phyloP scores from a whole-genome alignment of 169 alveolate species.

The Plasmodium gallinaceum region DNA sequence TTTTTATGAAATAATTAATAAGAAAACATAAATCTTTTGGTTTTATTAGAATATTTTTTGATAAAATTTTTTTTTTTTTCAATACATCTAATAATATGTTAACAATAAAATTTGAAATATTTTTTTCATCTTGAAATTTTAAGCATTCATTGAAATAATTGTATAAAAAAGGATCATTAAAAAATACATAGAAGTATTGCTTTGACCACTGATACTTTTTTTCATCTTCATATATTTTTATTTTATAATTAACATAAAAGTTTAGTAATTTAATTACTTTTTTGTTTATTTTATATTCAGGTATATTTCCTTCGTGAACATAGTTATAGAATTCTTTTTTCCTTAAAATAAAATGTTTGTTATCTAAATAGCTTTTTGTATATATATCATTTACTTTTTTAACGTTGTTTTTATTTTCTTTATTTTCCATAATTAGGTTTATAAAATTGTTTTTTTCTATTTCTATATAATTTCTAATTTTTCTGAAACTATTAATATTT shows the following conservation, averaged over 20 bases:
- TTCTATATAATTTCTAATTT: constrained; percentile 73
- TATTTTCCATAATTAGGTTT: constrained; percentile 14
- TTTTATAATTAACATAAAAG: constrained; percentile 75
- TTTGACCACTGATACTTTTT: constrained; percentile 67
- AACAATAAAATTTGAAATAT: constrained; percentile 71
- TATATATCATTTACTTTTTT: constrained; percentile 3
- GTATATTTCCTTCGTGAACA: constrained; percentile 69
- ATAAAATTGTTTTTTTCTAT: constrained; percentile 46
- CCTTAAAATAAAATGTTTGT: constrained; percentile 45
- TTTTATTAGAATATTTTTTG: constrained; percentile 61
- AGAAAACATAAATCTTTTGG: constrained; percentile 62
- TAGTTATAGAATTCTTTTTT: constrained; percentile 64
- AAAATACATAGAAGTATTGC: constrained; percentile 67
- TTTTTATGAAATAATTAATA: constrained; percentile 35
- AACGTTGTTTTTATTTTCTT: not conserved
- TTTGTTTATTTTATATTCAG: constrained; percentile 41
- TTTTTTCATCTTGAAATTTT: constrained; percentile 55
- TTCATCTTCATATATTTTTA: constrained; percentile 75
- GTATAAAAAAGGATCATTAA: constrained; percentile 73
- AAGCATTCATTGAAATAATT: constrained; percentile 72
- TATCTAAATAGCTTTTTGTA: constrained; percentile 70
- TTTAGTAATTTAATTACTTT: constrained; percentile 45
- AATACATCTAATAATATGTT: constrained; percentile 52
- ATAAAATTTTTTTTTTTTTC: constrained; percentile 57
- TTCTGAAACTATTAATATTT: constrained; percentile 82